phyloP scores from a whole-genome alignment of 23 red algal genomes.

The Gracilaria vermiculophylla region DNA sequence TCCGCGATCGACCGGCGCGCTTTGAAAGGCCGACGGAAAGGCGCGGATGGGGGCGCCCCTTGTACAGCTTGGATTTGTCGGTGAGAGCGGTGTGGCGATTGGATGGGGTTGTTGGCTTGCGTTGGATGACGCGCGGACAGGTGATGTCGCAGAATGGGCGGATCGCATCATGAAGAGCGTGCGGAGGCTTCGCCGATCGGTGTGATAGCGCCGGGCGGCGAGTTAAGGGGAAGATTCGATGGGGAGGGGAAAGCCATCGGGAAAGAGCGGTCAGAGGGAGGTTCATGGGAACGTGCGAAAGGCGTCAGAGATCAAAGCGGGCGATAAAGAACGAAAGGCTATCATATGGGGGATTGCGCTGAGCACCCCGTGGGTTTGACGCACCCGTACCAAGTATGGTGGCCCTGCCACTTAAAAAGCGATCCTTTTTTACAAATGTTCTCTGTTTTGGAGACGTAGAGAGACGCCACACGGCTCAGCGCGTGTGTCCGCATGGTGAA shows the following conservation, averaged over 20 bases:
- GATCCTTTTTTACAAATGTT: too few species aligned
- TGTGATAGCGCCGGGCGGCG: neutral
- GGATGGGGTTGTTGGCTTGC: conserved; percentile 88
- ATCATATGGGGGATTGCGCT: too few species aligned
- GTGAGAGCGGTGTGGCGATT: conserved; percentile 85
- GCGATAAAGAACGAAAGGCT: too few species aligned
- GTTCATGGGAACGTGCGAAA: neutral
- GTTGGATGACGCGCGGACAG: conserved; percentile 76
- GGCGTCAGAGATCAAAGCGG: too few species aligned
- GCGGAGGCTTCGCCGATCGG: neutral
- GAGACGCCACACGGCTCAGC: too few species aligned
- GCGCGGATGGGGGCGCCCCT: conserved; percentile 70
- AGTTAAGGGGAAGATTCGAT: neutral
- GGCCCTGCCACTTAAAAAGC: too few species aligned
- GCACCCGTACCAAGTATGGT: too few species aligned
- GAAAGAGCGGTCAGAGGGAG: neutral
- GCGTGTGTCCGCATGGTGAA: too few species aligned
- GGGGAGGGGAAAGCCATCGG: neutral
- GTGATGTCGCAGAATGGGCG: conserved; percentile 60
- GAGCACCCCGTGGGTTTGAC: too few species aligned
- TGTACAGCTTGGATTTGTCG: conserved; percentile 82
- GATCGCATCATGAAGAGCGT: neutral
- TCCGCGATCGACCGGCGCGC: conserved; percentile 69
- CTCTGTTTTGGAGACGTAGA: too few species aligned
- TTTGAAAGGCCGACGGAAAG: conserved; percentile 61